Evolutionary conservation across 1,284 basidiomycete genomes (phyloP), one percentile per base, ranked within the genome.

Genomic region (Vanrija sp.): DNA sequence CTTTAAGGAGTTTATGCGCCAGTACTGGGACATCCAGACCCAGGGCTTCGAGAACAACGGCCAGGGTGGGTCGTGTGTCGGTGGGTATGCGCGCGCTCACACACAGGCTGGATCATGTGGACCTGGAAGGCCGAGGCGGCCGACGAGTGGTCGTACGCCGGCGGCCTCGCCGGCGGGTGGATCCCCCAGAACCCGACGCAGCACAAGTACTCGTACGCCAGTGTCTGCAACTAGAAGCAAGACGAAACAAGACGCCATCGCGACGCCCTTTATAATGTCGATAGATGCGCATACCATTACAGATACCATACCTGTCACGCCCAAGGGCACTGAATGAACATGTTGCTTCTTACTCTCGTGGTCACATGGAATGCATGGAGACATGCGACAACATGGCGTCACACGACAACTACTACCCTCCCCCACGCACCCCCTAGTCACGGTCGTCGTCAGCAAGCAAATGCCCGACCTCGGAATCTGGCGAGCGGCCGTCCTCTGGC

Each of bases 1-100:
- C 57, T 96, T 91, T 81, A 95, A 92, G 82, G 83, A 80, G 1
- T 90, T 89, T 81, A 78, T 97, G 54, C 79, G 88, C 49, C 81
- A 87, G 71, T 86, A 83, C 75, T 97, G 86, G 84, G 91, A 94
- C 72, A 88, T 88, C 0, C 93, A 96, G 72, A 66, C 66, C 7
- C 73, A 77, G 58, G 60, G 65, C 1, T 76, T 70, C 55, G 76
- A 78, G 61, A 64, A 67, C 57, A 66, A 66, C 48, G 72, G 71
- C n/a, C 62, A 73, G 54, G 80, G 50, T 14, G 42, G 7, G 34
- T 34, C 4, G 4, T 14, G 5, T 12, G 10, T 10, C 42, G 75
- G 21, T 5, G 2, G 21, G 21, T 23, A 48, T 38, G 68, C 44
- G 19, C 5, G 6, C 5, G 8, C 21, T 43, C 83, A 58, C 43